Base-by-base conservation (phyloP, 306 rosid genomes). In the Lablab purpureus region DNA sequence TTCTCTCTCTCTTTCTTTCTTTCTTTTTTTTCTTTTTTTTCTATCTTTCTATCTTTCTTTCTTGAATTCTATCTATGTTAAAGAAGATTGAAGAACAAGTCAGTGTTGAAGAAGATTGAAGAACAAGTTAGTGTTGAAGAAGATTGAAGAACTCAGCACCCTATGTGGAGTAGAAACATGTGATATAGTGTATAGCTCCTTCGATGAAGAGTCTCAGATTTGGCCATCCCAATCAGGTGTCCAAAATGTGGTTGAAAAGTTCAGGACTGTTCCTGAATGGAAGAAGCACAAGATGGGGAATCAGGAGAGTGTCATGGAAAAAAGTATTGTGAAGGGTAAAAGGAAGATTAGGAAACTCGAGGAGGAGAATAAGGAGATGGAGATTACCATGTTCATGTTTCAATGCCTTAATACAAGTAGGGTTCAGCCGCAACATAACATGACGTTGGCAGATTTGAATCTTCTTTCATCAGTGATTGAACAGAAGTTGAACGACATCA, bases 131-230 rank as follows among this genome's bases (percentile, higher is more conserved):
- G 0, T 79, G 6, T 1, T 86, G 32, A 86, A 86, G 67, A 86
- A 80, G 66, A 41, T 67, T 0, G 65, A 71, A 14, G 85, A 86
- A 59, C 78, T 86, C 0, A 71, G 58, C 34, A 86, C 78, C 30
- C 80, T 86, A 7, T 82, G 89, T 28, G 89, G 87, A 0, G 73
- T 82, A 22, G 82, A 82, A 18, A 84, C 84, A 0, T 82, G 85
- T 66, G 86, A 82, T 3, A 66, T 86, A 2, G 8, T 86, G 11
- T 82, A 65, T 50, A 59, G 84, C 15, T 46, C 78, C 0, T 71
- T 8, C 17, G 86, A 85, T 28, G 41, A 40, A 40, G 45, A 40
- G 45, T 3, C 45, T 9, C 45, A 40, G 45, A 10, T 40, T 10
- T 40, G 45, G 64, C 64, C 64, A 58, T 58, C 64, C 0, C 1